Percentiles rank a stretch among this genome's conserved stretches.
phyloP scores from a whole-genome alignment of 306 rosid genomes.

The Oemleria cerasiformis region DNA sequence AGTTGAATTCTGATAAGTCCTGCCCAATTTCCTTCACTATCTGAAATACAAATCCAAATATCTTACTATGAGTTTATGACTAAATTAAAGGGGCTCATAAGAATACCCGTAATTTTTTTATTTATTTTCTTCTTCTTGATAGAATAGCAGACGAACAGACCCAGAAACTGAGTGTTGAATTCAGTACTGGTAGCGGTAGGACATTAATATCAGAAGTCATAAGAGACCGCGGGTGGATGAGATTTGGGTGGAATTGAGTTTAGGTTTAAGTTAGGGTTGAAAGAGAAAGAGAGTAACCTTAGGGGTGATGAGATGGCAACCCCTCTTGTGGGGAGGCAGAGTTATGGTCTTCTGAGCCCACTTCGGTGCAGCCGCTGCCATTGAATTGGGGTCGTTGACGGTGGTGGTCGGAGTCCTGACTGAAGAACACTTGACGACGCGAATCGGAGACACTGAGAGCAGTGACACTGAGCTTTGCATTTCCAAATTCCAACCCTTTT shows the following conservation, averaged over 20 bases:
- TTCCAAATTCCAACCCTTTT: neutral
- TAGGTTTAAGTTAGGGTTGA: neutral
- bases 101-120: no score
- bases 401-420: constrained; percentile 8
- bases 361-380: constrained; percentile 61
- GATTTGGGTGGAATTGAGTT: neutral
- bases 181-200: no score
- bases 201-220: no score
- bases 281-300: constrained; percentile 33
- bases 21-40: constrained; percentile 59
- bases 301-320: constrained; percentile 90
- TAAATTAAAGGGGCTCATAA: neutral
- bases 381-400: constrained; percentile 28
- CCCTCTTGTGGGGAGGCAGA: constrained; percentile 68
- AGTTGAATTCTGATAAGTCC: constrained; percentile 81
- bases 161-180: neutral
- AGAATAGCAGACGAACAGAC: neutral
- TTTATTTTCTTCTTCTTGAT: no score
- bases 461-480: neutral
- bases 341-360: constrained; percentile 92
- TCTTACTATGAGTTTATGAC: no score
- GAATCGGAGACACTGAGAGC: constrained; percentile 9
- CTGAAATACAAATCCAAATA: neutral
- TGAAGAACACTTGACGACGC: neutral
- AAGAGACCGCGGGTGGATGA: neutral